These are phyloP conservation scores for Papilionanthe hybrid DNA, from an alignment of 116 monocot species.

Conservation along the genomic window DNA sequence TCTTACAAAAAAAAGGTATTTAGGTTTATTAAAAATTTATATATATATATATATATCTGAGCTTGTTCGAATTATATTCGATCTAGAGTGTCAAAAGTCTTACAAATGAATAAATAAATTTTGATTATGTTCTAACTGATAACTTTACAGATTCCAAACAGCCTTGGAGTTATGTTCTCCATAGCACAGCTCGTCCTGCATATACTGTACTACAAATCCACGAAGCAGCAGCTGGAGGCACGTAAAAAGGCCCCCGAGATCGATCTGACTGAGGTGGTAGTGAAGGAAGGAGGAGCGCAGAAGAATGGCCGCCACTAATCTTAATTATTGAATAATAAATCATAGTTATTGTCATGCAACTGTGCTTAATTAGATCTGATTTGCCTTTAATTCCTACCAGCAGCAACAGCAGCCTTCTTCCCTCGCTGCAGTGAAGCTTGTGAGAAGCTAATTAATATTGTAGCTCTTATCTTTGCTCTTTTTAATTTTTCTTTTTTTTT, in stretches of 20 bases:
- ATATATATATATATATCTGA: no score
- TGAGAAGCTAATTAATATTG: background rate
- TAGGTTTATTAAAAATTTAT: no score
- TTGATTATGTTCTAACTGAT: no score
- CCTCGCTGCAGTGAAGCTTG: background rate
- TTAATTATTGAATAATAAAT: background rate
- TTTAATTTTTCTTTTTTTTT: background rate
- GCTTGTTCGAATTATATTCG: no score
- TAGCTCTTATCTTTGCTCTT: no score
- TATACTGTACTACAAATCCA: slow-evolving; percentile 5
- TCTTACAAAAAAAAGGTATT: no score
- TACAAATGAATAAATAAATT: no score
- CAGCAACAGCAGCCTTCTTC: background rate
- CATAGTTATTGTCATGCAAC: background rate
- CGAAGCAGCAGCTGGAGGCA: slow-evolving; percentile 7
- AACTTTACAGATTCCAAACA: slow-evolving; percentile 6
- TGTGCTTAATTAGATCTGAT: background rate
- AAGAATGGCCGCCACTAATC: slow-evolving; percentile 1
- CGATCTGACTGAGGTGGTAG: background rate
- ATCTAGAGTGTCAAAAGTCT: no score
- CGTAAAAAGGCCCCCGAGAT: slow-evolving; percentile 4
- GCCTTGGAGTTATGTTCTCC: slow-evolving; percentile 9
- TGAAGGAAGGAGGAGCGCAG: background rate
- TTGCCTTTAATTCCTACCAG: background rate
- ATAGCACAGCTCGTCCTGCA: slow-evolving; percentile 12